phyloP scores from a whole-genome alignment of 2,329 filamentous ascomycete species.

The Gaeumannomyces sp. region DNA sequence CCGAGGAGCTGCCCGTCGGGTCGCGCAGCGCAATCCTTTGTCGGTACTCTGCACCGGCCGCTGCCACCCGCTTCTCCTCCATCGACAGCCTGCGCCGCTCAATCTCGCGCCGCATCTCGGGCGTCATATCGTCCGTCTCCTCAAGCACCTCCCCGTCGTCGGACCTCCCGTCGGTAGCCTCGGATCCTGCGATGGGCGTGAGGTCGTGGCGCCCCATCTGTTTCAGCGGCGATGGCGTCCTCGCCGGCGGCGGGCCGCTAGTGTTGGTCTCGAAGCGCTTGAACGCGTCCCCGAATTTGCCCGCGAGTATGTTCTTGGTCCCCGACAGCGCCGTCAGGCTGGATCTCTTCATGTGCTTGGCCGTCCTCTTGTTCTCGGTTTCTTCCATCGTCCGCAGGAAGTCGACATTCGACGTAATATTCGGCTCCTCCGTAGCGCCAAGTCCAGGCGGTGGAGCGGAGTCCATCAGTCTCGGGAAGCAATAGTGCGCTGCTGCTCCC shows the following conservation, averaged over 20 bases:
- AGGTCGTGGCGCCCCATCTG: slow-evolving; percentile 44
- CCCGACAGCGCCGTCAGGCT: slow-evolving; percentile 67
- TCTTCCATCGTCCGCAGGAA: slow-evolving; percentile 71
- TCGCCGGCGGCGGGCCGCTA: slow-evolving; percentile 24
- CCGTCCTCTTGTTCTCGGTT: slow-evolving; percentile 43
- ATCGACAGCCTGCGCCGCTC: slow-evolving; percentile 75
- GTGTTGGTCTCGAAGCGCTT: slow-evolving; percentile 70
- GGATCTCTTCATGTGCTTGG: slow-evolving; percentile 63
- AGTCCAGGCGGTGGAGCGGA: slow-evolving; percentile 36
- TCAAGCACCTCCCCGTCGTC: slow-evolving; percentile 63
- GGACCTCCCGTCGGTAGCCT: slow-evolving; percentile 61
- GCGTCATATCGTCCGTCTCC: slow-evolving; percentile 66
- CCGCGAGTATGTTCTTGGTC: slow-evolving; percentile 76
- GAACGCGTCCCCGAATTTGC: slow-evolving; percentile 90
- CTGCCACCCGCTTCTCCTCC: slow-evolving; percentile 85
- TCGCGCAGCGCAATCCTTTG: slow-evolving; percentile 62
- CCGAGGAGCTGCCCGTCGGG: slow-evolving; percentile 31
- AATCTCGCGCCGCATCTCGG: slow-evolving; percentile 84
- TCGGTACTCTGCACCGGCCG: slow-evolving; percentile 82
- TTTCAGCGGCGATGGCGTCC: slow-evolving; percentile 44
- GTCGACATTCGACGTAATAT: slow-evolving; percentile 74
- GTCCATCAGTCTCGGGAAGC: slow-evolving; percentile 30
- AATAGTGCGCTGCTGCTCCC: slow-evolving; percentile 36
- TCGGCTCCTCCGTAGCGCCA: slow-evolving; percentile 50
- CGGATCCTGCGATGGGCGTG: slow-evolving; percentile 70